Evolutionary conservation across 73 alveolate genomes (phyloP).

Genomic region (Tetrahymena thermophila): DNA sequence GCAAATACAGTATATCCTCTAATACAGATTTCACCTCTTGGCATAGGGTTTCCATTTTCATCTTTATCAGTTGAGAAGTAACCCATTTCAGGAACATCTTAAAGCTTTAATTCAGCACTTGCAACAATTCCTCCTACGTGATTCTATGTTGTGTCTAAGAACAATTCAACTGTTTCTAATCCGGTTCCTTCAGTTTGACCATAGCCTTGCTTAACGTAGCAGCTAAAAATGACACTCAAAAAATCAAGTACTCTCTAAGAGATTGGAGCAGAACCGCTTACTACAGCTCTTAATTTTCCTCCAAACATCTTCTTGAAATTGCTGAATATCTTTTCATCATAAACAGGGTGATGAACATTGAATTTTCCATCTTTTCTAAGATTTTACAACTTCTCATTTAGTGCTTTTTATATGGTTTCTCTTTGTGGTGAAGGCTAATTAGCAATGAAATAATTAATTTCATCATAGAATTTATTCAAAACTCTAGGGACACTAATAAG

Average conservation of each 20-base stretch:
- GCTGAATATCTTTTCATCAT: constrained; percentile 48
- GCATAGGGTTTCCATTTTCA: constrained; percentile 52
- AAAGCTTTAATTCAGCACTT: constrained; percentile 44
- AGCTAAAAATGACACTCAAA: constrained; percentile 30
- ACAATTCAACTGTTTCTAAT: constrained; percentile 25
- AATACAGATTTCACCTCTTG: constrained; percentile 75
- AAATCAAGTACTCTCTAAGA: constrained; percentile 50
- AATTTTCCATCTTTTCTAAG: constrained; percentile 54
- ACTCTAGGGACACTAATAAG: constrained; percentile 30
- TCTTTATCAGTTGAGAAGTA: constrained; percentile 50
- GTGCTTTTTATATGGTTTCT: constrained; percentile 42
- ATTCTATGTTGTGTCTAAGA: background rate
- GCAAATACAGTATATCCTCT: constrained; percentile 61
- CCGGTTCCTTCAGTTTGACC: constrained; percentile 54
- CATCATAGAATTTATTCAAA: constrained; percentile 59
- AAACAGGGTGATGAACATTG: constrained; percentile 53
- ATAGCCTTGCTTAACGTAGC: constrained; percentile 53
- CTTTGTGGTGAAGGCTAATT: constrained; percentile 32
- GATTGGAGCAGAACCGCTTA: constrained; percentile 70
- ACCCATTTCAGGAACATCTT: constrained; percentile 65
- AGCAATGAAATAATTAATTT: constrained; percentile 38
- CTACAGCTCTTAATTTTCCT: constrained; percentile 56
- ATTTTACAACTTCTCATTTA: constrained; percentile 43
- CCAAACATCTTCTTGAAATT: constrained; percentile 50
- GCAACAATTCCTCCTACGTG: constrained; percentile 7